Percentiles rank a stretch among this genome's conserved stretches.
Evolutionary conservation across 179 eudicot genomes (phyloP).

Genomic region (Actinidia arguta): DNA sequence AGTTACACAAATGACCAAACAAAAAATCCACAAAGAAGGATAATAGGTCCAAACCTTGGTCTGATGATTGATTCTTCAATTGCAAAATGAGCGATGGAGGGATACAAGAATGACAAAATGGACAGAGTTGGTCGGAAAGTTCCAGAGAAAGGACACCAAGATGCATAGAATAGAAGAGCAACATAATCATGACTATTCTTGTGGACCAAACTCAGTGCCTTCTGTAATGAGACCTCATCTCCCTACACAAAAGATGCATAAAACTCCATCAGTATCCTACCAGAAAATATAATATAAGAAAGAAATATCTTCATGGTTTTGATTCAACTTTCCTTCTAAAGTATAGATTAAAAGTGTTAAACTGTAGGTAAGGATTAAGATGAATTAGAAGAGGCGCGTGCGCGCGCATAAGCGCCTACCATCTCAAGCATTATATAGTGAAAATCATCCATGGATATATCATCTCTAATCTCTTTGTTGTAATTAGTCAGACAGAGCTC

Average conservation of each 20-base stretch:
- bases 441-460: not conserved
- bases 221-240: constrained; percentile 79
- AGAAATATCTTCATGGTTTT: not conserved
- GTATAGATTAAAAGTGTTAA: not conserved
- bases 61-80: constrained; percentile 80
- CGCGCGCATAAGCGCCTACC: not conserved
- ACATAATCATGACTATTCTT: constrained; percentile 60
- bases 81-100: constrained; percentile 88
- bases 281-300: not conserved
- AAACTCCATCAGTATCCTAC: constrained; percentile 16
- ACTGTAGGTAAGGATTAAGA: not conserved
- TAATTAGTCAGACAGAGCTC: not conserved
- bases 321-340: not conserved
- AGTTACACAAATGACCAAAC: not conserved
- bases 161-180: constrained; percentile 90
- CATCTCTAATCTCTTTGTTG: not conserved
- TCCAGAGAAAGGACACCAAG: constrained; percentile 97
- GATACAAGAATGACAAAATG: constrained; percentile 71
- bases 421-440: not conserved
- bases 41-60: constrained; percentile 70
- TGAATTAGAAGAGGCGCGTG: not conserved
- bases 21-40: not conserved
- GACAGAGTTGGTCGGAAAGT: constrained; percentile 76
- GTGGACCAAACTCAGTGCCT: constrained; percentile 67
- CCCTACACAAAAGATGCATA: constrained; percentile 56